phyloP scores from a whole-genome alignment of 768 basidiomycete species.

The Leucocoprinus sp. region DNA sequence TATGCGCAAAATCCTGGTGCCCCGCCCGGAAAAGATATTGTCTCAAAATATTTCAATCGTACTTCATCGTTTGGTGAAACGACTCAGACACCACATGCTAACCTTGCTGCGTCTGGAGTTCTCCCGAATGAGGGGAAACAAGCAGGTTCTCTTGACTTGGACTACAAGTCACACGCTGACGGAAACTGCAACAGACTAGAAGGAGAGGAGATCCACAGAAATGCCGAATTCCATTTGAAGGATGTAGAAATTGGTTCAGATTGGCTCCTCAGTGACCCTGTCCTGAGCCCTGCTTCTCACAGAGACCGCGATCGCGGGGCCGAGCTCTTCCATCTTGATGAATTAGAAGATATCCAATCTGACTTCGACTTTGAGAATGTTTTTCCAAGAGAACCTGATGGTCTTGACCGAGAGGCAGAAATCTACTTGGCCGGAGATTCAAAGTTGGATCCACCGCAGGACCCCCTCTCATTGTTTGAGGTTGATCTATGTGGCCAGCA shows the following conservation, averaged over 20 bases:
- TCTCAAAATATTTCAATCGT: constrained; percentile 3
- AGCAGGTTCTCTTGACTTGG: background rate
- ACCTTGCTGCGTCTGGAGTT: background rate
- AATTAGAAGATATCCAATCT: background rate
- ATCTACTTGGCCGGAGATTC: background rate
- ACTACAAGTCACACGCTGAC: too few species aligned
- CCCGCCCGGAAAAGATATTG: background rate
- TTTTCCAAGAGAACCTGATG: background rate
- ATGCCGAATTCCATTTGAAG: too few species aligned
- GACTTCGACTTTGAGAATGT: too few species aligned
- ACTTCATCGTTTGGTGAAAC: background rate
- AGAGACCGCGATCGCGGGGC: background rate
- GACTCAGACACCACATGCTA: too few species aligned
- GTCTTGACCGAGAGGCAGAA: background rate
- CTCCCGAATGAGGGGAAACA: too few species aligned
- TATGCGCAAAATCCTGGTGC: background rate
- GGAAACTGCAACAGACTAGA: too few species aligned
- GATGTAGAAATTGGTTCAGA: background rate
- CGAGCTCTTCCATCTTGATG: background rate
- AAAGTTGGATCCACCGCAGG: too few species aligned
- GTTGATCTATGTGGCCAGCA: background rate
- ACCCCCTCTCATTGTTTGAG: too few species aligned
- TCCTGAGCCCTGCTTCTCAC: background rate
- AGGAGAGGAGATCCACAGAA: too few species aligned
- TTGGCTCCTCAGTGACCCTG: constrained; percentile 7